phyloP scores from a whole-genome alignment of 371 early-diverging fungal genomes.

The Cokeromyces recurvatus region DNA sequence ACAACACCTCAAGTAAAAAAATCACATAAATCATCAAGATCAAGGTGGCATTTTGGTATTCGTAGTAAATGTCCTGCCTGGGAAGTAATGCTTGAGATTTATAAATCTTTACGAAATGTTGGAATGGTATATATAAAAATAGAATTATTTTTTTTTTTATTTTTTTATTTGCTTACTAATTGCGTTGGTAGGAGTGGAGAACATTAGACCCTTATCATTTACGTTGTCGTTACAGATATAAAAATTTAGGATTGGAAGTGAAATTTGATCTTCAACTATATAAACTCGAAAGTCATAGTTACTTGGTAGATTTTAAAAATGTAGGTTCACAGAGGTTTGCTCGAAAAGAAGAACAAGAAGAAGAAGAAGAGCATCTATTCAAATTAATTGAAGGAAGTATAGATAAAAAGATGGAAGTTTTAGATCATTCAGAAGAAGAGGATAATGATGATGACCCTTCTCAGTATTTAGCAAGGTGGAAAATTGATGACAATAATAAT shows the following conservation, averaged over 20 bases:
- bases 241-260: conserved; percentile 46
- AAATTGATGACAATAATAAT: conserved; percentile 8
- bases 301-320: conserved; percentile 91
- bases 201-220: conserved; percentile 83
- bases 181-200: conserved; percentile 91
- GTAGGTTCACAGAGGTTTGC: conserved; percentile 50
- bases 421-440: background rate
- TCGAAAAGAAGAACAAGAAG: too few species aligned
- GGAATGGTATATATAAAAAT: too few species aligned
- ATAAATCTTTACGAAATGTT: conserved; percentile 82
- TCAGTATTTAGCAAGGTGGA: conserved; percentile 15
- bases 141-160: conserved; percentile 5
- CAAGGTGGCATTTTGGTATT: conserved; percentile 96
- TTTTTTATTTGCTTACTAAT: too few species aligned
- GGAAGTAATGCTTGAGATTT: conserved; percentile 97
- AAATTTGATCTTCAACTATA: conserved; percentile 95
- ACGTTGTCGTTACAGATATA: conserved; percentile 65
- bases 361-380: conserved; percentile 1
- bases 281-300: conserved; percentile 83
- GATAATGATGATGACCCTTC: conserved; percentile 4
- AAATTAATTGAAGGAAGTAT: conserved; percentile 2
- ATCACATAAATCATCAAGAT: conserved; percentile 34
- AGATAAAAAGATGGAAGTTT: conserved; percentile 7
- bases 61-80: conserved; percentile 86
- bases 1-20: too few species aligned